Evolutionary conservation across 805 yeast genomes (phyloP).

Genomic region (Cyberlindnera veronae): DNA sequence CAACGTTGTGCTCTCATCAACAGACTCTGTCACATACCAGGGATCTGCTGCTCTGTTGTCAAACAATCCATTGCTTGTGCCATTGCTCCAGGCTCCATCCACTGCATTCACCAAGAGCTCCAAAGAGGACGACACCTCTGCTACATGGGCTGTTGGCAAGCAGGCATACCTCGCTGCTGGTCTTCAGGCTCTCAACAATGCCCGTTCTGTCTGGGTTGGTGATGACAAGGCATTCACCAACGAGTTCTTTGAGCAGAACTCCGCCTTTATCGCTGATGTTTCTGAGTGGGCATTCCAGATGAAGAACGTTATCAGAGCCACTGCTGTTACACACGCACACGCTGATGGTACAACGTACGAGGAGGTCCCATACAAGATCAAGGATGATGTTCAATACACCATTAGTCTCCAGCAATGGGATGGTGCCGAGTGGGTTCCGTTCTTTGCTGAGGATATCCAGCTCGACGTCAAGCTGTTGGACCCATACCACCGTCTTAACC

Average conservation of each 20-base stretch:
- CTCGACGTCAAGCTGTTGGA: constrained; percentile 86
- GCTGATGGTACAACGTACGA: constrained; percentile 40
- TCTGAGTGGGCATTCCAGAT: constrained; percentile 74
- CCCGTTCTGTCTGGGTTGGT: constrained; percentile 84
- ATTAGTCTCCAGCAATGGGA: constrained; percentile 47
- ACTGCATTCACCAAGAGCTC: constrained; percentile 57
- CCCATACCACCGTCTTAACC: constrained; percentile 83
- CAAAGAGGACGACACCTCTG: constrained; percentile 41
- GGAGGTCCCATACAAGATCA: constrained; percentile 59
- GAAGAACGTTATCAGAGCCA: constrained; percentile 56
- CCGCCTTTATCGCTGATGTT: constrained; percentile 39
- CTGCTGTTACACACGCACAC: constrained; percentile 52
- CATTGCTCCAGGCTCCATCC: constrained; percentile 62
- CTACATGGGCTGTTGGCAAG: constrained; percentile 72
- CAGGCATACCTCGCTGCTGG: constrained; percentile 76
- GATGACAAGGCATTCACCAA: constrained; percentile 50
- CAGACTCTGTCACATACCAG: constrained; percentile 30
- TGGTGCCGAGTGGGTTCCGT: constrained; percentile 70
- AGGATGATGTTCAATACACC: constrained; percentile 60
- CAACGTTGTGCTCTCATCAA: constrained; percentile 23
- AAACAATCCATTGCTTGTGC: constrained; percentile 66
- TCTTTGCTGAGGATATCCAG: constrained; percentile 60
- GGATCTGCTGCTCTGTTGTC: constrained; percentile 71
- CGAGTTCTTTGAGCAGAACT: constrained; percentile 31
- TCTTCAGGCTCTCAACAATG: constrained; percentile 74